phyloP scores from a whole-genome alignment of 345 rosid genomes.

The Ceriops tagal region DNA sequence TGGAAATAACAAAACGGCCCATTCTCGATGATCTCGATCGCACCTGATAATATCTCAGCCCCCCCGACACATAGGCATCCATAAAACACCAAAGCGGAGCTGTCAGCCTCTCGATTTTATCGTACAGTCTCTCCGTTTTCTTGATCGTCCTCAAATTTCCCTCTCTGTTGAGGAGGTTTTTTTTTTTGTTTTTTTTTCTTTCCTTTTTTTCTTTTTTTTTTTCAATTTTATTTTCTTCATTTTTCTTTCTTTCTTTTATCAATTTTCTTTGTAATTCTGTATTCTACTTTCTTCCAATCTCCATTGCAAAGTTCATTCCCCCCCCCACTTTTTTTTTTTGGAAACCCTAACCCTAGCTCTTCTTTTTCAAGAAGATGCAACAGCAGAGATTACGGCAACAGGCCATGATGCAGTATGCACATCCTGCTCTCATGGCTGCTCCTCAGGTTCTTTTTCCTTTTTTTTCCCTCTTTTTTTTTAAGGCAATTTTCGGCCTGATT shows the following conservation, averaged over 20 bases:
- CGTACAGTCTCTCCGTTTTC: background rate
- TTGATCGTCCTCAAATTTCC: slow-evolving; percentile 2
- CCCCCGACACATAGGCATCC: background rate
- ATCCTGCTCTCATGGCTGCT: slow-evolving; percentile 45
- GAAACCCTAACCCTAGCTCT: slow-evolving; percentile 22
- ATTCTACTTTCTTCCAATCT: too few relatives aligned
- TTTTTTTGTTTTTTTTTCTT: background rate
- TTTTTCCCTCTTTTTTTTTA: background rate
- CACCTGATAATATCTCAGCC: background rate
- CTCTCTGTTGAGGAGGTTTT: slow-evolving; percentile 32
- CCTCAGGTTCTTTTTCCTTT: slow-evolving; percentile 42
- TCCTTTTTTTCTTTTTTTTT: background rate
- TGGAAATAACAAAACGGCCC: background rate
- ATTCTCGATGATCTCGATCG: background rate
- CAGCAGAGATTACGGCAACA: slow-evolving; percentile 56
- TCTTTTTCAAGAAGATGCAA: slow-evolving; percentile 33
- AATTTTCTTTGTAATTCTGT: too few relatives aligned
- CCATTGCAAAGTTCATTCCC: too few relatives aligned
- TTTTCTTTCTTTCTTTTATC: background rate
- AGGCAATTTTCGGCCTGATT: background rate
- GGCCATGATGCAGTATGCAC: slow-evolving; percentile 60
- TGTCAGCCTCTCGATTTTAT: background rate
- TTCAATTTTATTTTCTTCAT: background rate
- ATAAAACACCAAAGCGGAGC: background rate
- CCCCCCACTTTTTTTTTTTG: background rate